Evolutionary conservation across 1,284 basidiomycete genomes (phyloP).

Genomic region (Vanrija sp.): DNA sequence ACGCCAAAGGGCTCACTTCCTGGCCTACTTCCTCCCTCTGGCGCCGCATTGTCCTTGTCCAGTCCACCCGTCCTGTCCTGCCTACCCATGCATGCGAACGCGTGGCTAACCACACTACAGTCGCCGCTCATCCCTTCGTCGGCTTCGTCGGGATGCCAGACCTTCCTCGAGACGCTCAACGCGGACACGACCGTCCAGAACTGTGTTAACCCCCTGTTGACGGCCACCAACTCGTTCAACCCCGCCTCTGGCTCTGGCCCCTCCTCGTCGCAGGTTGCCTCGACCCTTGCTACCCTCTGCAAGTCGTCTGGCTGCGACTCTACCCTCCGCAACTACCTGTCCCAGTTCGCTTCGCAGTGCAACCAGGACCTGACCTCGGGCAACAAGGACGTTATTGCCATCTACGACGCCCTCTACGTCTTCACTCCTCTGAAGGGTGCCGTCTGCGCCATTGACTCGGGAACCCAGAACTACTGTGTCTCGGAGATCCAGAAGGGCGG

Average conservation of each 20-base stretch:
- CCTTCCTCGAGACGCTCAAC: conserved; percentile 64
- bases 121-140: conserved; percentile 53
- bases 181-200: conserved; percentile 56
- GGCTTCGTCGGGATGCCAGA: conserved; percentile 59
- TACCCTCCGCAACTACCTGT: conserved; percentile 60
- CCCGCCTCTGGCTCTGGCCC: conserved; percentile 58
- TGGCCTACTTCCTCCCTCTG: background rate
- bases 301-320: conserved; percentile 56
- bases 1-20: background rate
- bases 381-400: conserved; percentile 53
- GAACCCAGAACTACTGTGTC: conserved; percentile 65
- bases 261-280: conserved; percentile 52
- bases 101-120: background rate
- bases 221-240: conserved; percentile 60
- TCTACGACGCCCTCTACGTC: conserved; percentile 76
- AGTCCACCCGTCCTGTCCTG: too few species aligned
- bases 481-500: conserved; percentile 47
- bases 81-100: too few species aligned
- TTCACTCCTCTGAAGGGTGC: conserved; percentile 62
- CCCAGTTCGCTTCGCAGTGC: conserved; percentile 67
- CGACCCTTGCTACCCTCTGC: conserved; percentile 63
- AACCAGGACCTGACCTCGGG: conserved; percentile 58
- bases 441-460: conserved; percentile 66
- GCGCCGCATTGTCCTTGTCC: background rate
- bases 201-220: conserved; percentile 65